These are phyloP conservation scores for Amanita polypyramis DNA, from an alignment of 768 basidiomycete species.

Conservation along the genomic window DNA sequence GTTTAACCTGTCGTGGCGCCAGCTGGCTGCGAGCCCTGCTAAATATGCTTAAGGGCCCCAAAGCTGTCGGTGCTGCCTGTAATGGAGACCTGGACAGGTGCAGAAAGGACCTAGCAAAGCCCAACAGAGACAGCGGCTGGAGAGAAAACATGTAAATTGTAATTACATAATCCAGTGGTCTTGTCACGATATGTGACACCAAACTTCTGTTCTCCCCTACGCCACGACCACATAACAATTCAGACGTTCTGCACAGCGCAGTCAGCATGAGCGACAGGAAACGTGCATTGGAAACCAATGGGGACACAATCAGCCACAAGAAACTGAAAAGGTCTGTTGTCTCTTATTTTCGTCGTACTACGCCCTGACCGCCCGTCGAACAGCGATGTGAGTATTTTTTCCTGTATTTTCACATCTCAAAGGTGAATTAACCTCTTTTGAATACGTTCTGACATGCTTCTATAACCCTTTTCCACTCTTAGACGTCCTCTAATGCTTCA, in stretches of 20 bases:
- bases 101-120: conserved; percentile 12
- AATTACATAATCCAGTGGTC: conserved; percentile 6
- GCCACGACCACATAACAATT: background rate
- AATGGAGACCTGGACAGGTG: conserved; percentile 11
- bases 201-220: background rate
- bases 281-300: conserved; percentile 45
- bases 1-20: conserved; percentile 76
- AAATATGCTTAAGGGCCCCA: conserved; percentile 26
- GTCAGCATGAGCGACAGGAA: conserved; percentile 59
- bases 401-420: conserved; percentile 26
- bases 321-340: conserved; percentile 55
- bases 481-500: conserved; percentile 43
- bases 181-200: too few species aligned
- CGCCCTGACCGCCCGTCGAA: conserved; percentile 14
- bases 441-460: conserved; percentile 46
- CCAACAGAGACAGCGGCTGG: conserved; percentile 25
- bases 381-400: conserved; percentile 61
- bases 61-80: conserved; percentile 16
- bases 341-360: conserved; percentile 9
- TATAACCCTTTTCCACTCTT: conserved; percentile 51
- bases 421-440: conserved; percentile 63
- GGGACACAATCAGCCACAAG: conserved; percentile 39
- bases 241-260: background rate
- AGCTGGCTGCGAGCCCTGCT: conserved; percentile 49
- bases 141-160: conserved; percentile 33